Evolutionary conservation across 2,329 filamentous ascomycete species (phyloP).

Genomic region (Phaeophleospora eucalypticola): DNA sequence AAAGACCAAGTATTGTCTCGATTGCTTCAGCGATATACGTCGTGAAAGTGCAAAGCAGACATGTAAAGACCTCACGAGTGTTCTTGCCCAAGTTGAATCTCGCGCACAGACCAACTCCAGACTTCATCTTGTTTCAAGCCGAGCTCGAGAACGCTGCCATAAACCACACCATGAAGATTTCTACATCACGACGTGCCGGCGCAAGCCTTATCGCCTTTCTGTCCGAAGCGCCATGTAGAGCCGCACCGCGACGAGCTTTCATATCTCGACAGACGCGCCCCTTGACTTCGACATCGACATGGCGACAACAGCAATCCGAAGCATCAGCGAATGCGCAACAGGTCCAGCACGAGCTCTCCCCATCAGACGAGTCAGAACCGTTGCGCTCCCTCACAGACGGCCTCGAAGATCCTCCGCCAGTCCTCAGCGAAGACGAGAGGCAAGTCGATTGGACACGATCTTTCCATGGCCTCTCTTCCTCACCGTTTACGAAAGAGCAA

Average conservation of each 20-base stretch:
- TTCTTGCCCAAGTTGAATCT: neutral
- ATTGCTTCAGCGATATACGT: no score
- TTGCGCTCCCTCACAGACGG: slow-evolving; percentile 46
- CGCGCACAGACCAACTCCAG: neutral
- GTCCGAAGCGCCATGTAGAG: slow-evolving; percentile 14
- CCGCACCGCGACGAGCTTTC: slow-evolving; percentile 3
- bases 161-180: slow-evolving; percentile 17
- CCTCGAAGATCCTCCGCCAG: slow-evolving; percentile 49
- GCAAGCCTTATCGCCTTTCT: slow-evolving; percentile 22
- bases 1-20: no score
- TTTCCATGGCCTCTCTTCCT: slow-evolving; percentile 71
- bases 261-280: slow-evolving; percentile 12
- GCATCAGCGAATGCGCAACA: slow-evolving; percentile 14
- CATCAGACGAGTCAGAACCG: slow-evolving; percentile 21
- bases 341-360: slow-evolving; percentile 20
- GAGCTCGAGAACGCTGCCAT: slow-evolving; percentile 4
- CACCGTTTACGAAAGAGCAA: slow-evolving; percentile 67
- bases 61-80: no score
- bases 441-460: slow-evolving; percentile 78
- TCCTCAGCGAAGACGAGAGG: slow-evolving; percentile 45
- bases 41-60: no score
- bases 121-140: neutral
- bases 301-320: slow-evolving; percentile 17
- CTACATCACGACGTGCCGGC: slow-evolving; percentile 19
- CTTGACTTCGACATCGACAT: slow-evolving; percentile 23